Base-by-base conservation (phyloP, 768 basidiomycete genomes). In the Tulasnella sp. region DNA sequence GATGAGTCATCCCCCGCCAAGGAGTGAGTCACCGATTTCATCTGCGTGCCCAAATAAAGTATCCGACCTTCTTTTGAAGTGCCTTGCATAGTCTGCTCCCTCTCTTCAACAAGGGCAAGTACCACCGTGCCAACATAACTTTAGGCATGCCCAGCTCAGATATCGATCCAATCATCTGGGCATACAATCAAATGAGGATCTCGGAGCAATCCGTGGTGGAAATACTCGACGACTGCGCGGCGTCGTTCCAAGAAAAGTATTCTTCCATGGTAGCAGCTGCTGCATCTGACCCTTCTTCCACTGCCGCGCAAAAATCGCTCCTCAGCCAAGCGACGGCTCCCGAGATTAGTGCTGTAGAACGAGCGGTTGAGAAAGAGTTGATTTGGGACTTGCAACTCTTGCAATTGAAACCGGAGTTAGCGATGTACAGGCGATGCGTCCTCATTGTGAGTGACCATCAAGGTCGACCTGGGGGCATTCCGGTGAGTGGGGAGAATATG, bases 351-450 rank as follows among this genome's bases (percentile, higher is more conserved):
- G 69, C 19, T 8, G 29, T 70, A 12, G 69, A 70, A 42, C 37
- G 37, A 25, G 69, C 69, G n/a, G 69, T 70, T 38, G 69, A 70
- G 25, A 70, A 36, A 29, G 72, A 73, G 72, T 45, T 73, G 42
- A 52, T 73, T n/a, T 5, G 5, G 36, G 72, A 73, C 42, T 29
- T 73, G n/a, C 42, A 37, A 29, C n/a, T 45, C 17, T 25, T 73
- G 72, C 72, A 73, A 17, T n/a, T 45, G 36, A 45, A 73, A 42
- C 72, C 72, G 12, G 72, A 37, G 40, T n/a, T 73, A 34, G 29
- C 34, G 25, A 73, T 34, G 22, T 73, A 73, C 17, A 38, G 72
- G 40, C 37, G 72, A 11, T 73, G 37, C 52, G 72, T 73, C 22
- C 36, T 73, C 25, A 31, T 73, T 45, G 42, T 40, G n/a, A 36